Evolutionary conservation across 768 basidiomycete genomes (phyloP).

Genomic region (Pilatotrama ljubarskyi): DNA sequence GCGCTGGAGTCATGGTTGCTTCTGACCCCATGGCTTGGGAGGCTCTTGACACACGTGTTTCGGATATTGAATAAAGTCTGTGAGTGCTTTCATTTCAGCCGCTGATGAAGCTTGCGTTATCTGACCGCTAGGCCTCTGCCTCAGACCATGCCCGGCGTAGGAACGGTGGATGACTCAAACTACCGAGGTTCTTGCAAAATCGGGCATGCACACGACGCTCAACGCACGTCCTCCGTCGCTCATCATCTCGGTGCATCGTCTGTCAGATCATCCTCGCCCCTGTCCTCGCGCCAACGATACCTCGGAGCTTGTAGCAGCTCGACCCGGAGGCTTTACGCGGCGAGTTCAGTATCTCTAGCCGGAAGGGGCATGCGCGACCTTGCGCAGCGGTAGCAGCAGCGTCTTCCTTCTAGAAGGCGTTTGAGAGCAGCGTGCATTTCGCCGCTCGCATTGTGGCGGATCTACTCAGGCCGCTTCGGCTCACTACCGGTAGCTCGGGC

Average conservation of each 20-base stretch:
- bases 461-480: constrained; percentile 4
- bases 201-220: background rate
- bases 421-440: constrained; percentile 15
- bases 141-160: background rate
- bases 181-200: constrained; percentile 17
- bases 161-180: constrained; percentile 9
- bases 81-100: constrained; percentile 9
- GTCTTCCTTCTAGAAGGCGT: constrained; percentile 5
- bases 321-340: constrained; percentile 13
- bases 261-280: constrained; percentile 9
- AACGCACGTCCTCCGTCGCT: background rate
- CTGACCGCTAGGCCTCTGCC: background rate
- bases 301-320: constrained; percentile 13
- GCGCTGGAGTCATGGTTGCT: constrained; percentile 13
- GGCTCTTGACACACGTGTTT: constrained; percentile 19
- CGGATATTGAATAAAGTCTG: constrained; percentile 14
- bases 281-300: background rate
- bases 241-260: constrained; percentile 3
- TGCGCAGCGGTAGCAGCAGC: constrained; percentile 9
- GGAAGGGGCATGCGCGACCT: constrained; percentile 6
- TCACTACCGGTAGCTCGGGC: background rate
- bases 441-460: constrained; percentile 13
- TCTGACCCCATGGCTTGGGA: constrained; percentile 9
- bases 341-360: constrained; percentile 12
- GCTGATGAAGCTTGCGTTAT: constrained; percentile 11